phyloP scores from a whole-genome alignment of 768 basidiomycete species.

The Lactarius trivialis region DNA sequence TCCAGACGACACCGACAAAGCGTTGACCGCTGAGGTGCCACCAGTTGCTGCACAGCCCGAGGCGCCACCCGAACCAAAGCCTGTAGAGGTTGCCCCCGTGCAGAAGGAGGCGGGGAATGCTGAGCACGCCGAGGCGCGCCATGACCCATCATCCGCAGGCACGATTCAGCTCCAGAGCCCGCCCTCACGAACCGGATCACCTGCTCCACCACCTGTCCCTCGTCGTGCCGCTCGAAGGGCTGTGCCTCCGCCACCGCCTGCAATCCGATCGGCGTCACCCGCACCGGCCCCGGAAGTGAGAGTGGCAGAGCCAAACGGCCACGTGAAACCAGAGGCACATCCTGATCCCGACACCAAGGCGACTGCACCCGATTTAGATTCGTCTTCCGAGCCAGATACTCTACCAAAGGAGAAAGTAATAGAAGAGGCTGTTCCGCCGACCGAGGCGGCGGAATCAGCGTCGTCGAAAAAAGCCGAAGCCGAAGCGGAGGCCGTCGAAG shows the following conservation, averaged over 20 bases:
- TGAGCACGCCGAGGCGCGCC: not conserved
- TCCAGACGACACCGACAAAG: slow-evolving; percentile 3
- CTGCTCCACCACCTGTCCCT: slow-evolving; percentile 54
- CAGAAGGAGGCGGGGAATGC: not conserved
- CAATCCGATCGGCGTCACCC: not conserved
- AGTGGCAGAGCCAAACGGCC: slow-evolving; percentile 1
- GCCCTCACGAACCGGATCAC: slow-evolving; percentile 29
- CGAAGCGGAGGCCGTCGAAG: not conserved
- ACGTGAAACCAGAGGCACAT: not conserved
- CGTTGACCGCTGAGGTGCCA: not conserved
- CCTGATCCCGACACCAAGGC: not conserved
- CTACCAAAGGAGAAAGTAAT: not conserved
- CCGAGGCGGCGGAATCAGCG: not conserved
- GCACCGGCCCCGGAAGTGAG: not conserved
- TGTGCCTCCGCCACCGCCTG: slow-evolving; percentile 11
- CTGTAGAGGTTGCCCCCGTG: not conserved
- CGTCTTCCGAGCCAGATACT: not conserved
- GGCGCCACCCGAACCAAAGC: not conserved
- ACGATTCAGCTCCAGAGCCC: slow-evolving; percentile 10
- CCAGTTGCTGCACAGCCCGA: not conserved
- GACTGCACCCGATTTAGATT: not conserved
- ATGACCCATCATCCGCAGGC: not conserved
- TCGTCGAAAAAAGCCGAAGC: not conserved
- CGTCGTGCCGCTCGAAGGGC: slow-evolving; percentile 53
- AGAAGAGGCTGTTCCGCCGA: not conserved